Base-by-base conservation (phyloP, 441 rosid species). In the Jatropha multifida region DNA sequence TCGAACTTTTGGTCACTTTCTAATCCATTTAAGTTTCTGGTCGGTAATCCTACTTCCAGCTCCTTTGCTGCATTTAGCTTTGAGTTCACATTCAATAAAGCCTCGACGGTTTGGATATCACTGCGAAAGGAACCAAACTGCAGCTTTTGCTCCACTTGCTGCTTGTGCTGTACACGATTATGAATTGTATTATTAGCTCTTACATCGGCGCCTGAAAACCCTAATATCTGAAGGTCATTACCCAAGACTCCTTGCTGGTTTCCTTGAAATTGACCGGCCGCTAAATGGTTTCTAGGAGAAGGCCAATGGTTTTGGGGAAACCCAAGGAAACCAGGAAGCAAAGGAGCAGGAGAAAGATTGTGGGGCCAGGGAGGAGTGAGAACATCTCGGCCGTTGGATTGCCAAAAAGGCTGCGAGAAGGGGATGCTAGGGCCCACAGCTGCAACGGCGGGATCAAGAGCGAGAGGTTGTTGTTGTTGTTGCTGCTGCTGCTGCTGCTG, bases 361-460 rank as follows among this genome's bases (percentile, higher is more conserved):
- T 68, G 87, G 12, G 90, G 85, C 93, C 93, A 85, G 20, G 86
- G 77, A 15, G 80, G 38, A n/a, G 84, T 49, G 60, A 66, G 73
- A 44, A 78, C 80, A 78, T 85, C 90, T 26, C 79, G 76, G 74
- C 85, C 88, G 80, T 86, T 87, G 61, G 88, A 76, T 15, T 80
- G 79, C 93, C 90, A 81, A 49, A 71, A 58, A 2, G 74, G 76
- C 46, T 81, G 81, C 44, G 78, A 51, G 66, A 81, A 78, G 42
- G 80, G 75, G 4, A 91, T 26, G 44, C 84, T 76, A 46, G 90
- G 97, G 0, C 97, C 97, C 64, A 93, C 87, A 17, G 94, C 93
- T 0, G 99, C 95, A 61, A 95, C 91, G 18, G 96, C 99, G 5
- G 98, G 96, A 86, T 95, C 98, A 23, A 84, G 74, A 76, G 80